Evolutionary conservation across 352 stramenopile species (phyloP).

Genomic region (Phytophthora europaea): DNA sequence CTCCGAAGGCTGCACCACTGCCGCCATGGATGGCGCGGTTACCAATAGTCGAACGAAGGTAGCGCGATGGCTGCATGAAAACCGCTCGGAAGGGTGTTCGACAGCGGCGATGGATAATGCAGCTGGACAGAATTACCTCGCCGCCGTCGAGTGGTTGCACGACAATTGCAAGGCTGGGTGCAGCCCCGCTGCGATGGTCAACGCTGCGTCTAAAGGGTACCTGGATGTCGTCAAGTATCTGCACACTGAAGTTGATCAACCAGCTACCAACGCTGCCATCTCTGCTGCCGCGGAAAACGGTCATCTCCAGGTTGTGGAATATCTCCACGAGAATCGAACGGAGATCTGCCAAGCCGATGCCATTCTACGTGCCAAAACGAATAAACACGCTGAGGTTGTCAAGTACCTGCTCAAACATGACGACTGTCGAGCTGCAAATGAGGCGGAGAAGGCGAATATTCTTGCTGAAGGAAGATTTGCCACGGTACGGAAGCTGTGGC

Average conservation of each 20-base stretch:
- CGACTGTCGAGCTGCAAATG: constrained; percentile 15
- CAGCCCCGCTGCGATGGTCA: constrained; percentile 23
- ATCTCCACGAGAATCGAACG: constrained; percentile 17
- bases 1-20: constrained; percentile 20
- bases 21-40: constrained; percentile 26
- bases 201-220: constrained; percentile 25
- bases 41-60: constrained; percentile 15
- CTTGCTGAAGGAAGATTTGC: constrained; percentile 4
- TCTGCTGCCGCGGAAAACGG: constrained; percentile 22
- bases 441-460: neutral
- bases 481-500: neutral
- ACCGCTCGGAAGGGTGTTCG: constrained; percentile 27
- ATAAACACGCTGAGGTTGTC: constrained; percentile 5
- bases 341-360: constrained; percentile 5
- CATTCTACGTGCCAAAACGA: constrained; percentile 9
- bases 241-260: constrained; percentile 11
- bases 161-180: constrained; percentile 24
- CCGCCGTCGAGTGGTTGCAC: constrained; percentile 28
- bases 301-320: constrained; percentile 20
- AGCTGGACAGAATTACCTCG: constrained; percentile 2
- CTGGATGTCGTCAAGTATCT: constrained; percentile 37
- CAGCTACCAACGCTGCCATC: constrained; percentile 21
- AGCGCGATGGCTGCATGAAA: constrained; percentile 15
- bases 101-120: constrained; percentile 33
- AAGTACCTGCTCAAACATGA: constrained; percentile 13